Conservation (phyloP, 2,329 filamentous ascomycete species). For the Microcyclosporella mali region DNA sequence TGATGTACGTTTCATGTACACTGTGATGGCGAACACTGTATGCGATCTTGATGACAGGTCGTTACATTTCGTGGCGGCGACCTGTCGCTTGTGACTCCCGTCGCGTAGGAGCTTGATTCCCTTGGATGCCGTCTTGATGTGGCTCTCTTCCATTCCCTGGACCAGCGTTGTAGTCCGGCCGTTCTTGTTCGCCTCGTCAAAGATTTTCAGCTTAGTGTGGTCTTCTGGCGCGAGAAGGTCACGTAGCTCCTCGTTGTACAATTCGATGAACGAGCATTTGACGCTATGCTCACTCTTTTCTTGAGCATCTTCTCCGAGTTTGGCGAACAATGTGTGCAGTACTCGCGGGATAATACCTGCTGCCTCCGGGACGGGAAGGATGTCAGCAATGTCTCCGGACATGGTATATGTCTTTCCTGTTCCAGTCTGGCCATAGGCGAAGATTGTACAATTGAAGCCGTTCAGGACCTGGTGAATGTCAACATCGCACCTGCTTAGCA, state of each 20-base stretch:
- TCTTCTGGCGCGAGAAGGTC: constrained; percentile 83
- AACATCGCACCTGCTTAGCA: neutral
- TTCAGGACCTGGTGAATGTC: constrained; percentile 65
- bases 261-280: constrained; percentile 96
- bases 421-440: constrained; percentile 95
- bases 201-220: constrained; percentile 84
- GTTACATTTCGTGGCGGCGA: constrained; percentile 99
- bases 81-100: constrained; percentile 88
- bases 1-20: constrained; percentile 73
- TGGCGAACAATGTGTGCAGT: constrained; percentile 77
- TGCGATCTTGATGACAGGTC: constrained; percentile 95
- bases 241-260: constrained; percentile 95
- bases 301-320: constrained; percentile 61
- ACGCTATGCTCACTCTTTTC: constrained; percentile 77
- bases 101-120: constrained; percentile 84
- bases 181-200: constrained; percentile 79
- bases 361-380: constrained; percentile 79
- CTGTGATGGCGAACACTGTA: constrained; percentile 93
- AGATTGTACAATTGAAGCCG: constrained; percentile 97
- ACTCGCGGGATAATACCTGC: constrained; percentile 94
- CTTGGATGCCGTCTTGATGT: constrained; percentile 76
- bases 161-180: constrained; percentile 82
- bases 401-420: constrained; percentile 99
- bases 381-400: constrained; percentile 94
- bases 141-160: constrained; percentile 95